phyloP scores from a whole-genome alignment of 768 basidiomycete species.

The Rhizopogon roseolus region DNA sequence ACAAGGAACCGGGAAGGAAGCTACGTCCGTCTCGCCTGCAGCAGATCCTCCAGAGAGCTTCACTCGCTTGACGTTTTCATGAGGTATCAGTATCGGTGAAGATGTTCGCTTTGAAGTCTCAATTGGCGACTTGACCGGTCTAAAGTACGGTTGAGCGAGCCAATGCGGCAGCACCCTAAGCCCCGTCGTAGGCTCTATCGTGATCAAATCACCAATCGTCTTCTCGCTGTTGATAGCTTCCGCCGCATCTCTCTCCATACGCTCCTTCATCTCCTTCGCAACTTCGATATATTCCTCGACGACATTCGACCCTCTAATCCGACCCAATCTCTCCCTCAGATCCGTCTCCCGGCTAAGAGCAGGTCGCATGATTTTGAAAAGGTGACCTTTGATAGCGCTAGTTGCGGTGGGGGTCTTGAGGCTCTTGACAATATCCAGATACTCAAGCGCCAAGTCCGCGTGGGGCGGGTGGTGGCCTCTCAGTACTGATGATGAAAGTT shows the following conservation, averaged over 20 bases:
- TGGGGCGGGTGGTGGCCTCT: conserved; percentile 47
- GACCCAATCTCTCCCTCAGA: conserved; percentile 68
- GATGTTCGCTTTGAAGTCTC: background rate
- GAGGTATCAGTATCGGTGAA: background rate
- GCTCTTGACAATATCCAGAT: conserved; percentile 69
- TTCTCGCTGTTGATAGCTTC: conserved; percentile 21
- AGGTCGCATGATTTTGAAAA: conserved; percentile 90
- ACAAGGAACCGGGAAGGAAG: background rate
- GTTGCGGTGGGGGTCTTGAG: conserved; percentile 60
- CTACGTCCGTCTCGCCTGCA: background rate
- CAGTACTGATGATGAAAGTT: conserved; percentile 27
- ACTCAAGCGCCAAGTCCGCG: conserved; percentile 75
- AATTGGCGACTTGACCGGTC: background rate
- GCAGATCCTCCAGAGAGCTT: background rate
- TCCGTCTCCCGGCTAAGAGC: conserved; percentile 63
- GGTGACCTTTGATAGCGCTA: conserved; percentile 84
- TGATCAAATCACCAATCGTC: conserved; percentile 32
- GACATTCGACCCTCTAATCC: conserved; percentile 26
- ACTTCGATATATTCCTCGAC: conserved; percentile 43
- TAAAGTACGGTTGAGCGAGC: conserved; percentile 67
- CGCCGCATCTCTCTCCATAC: conserved; percentile 53
- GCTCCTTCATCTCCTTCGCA: conserved; percentile 51
- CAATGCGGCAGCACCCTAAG: conserved; percentile 59
- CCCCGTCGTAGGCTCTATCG: conserved; percentile 41
- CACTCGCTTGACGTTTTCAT: background rate